A percentile compares a stretch with the other conserved stretches of the same genome.
phyloP scores from a whole-genome alignment of 768 basidiomycete species.

The Suillus lakei region DNA sequence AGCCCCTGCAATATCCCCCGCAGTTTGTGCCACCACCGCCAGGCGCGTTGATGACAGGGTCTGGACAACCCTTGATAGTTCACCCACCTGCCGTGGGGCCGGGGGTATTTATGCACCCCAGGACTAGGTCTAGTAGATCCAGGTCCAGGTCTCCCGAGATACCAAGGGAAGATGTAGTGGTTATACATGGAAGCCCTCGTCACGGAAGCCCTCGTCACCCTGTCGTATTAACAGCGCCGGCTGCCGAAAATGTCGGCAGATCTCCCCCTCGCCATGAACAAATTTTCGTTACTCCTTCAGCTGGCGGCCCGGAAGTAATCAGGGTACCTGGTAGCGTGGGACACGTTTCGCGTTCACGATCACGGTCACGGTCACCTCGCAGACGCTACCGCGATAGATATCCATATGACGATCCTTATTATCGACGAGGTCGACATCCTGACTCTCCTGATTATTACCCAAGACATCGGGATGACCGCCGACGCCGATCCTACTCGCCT shows the following conservation, averaged over 20 bases:
- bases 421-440: conserved; percentile 13
- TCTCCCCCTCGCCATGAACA: conserved; percentile 32
- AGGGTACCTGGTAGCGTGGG: conserved; percentile 12
- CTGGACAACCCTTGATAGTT: conserved; percentile 19
- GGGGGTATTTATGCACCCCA: conserved; percentile 2
- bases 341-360: conserved; percentile 11
- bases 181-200: conserved; percentile 22
- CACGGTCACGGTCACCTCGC: conserved; percentile 26
- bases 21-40: conserved; percentile 7
- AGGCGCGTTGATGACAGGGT: conserved; percentile 5
- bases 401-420: conserved; percentile 9
- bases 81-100: conserved; percentile 23
- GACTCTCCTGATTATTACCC: conserved; percentile 6
- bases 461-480: conserved; percentile 3
- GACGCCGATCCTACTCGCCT: conserved; percentile 17
- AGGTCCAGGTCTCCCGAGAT: conserved; percentile 13
- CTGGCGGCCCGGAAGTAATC: conserved; percentile 3
- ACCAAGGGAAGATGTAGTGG: conserved; percentile 11
- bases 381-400: conserved; percentile 11
- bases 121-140: conserved; percentile 23
- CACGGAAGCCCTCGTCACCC: conserved; percentile 24
- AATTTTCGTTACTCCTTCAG: conserved; percentile 18
- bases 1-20: not conserved
- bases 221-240: conserved; percentile 21
- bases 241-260: conserved; percentile 14